Evolutionary conservation across 139 green algal species (phyloP).

Genomic region (Haematococcus lacustris): DNA sequence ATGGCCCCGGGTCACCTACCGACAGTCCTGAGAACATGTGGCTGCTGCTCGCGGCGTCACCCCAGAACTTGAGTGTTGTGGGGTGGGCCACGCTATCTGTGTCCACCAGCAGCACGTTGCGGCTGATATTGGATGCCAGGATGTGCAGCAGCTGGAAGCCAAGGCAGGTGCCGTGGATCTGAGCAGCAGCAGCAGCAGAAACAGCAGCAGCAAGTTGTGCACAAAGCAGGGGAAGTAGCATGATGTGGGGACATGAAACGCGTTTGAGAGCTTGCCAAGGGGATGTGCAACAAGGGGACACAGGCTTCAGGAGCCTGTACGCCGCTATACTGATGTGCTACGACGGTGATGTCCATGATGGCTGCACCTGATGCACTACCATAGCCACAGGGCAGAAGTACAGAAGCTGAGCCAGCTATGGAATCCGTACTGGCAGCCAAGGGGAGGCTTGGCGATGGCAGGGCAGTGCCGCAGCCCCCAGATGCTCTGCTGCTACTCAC

Average conservation of each 20-base stretch:
- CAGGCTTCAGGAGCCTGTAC: neutral
- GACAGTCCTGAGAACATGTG: slow-evolving; percentile 39
- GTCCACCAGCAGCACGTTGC: slow-evolving; percentile 72
- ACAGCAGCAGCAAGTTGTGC: too few relatives aligned
- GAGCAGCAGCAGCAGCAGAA: too few relatives aligned
- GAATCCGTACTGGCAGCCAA: neutral
- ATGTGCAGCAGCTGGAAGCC: slow-evolving; percentile 84
- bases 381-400: neutral
- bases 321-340: neutral
- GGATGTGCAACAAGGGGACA: neutral
- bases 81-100: slow-evolving; percentile 62
- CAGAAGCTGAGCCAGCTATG: neutral
- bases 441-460: neutral
- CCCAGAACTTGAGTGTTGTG: slow-evolving; percentile 43
- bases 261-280: neutral
- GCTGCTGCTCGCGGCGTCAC: slow-evolving; percentile 14
- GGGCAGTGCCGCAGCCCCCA: too few relatives aligned
- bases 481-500: slow-evolving; percentile 16
- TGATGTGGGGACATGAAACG: neutral
- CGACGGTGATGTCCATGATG: neutral
- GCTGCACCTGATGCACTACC: neutral
- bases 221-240: neutral
- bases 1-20: slow-evolving; percentile 14
- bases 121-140: slow-evolving; percentile 60
- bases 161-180: slow-evolving; percentile 68